phyloP scores from a whole-genome alignment of 2,329 filamentous ascomycete species.

The Metarhizium guizhouense region DNA sequence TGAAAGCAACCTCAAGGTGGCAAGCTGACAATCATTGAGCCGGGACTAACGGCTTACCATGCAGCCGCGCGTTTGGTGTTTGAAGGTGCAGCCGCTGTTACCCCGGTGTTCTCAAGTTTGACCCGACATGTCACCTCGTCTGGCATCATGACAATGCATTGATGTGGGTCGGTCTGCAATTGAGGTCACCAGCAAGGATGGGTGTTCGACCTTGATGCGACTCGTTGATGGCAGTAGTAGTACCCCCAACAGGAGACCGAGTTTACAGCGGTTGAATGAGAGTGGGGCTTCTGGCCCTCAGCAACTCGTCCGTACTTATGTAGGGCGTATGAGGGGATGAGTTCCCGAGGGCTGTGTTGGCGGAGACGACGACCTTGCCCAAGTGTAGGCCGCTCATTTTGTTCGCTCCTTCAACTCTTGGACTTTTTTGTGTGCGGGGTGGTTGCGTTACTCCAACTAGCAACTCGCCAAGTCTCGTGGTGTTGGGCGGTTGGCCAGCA shows the following conservation, averaged over 20 bases:
- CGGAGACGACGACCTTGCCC: too few relatives aligned
- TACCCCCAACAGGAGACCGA: background rate
- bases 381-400: background rate
- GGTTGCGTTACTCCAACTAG: background rate
- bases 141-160: background rate
- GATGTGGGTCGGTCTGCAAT: background rate
- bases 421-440: background rate
- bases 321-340: too few relatives aligned
- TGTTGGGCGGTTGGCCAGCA: background rate
- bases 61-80: background rate
- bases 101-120: background rate
- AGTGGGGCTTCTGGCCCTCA: background rate
- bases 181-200: background rate
- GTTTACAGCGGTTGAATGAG: background rate
- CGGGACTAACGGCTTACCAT: background rate
- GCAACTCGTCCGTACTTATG: background rate
- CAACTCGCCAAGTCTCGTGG: background rate
- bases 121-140: background rate
- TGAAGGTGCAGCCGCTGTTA: background rate
- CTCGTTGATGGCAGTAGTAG: background rate
- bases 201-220: background rate
- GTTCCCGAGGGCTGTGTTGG: too few relatives aligned
- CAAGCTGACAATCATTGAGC: background rate
- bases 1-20: background rate
- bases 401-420: background rate